phyloP scores from a whole-genome alignment of 1,139 yeast genomes.

The Lodderomyces parapsilosis region DNA sequence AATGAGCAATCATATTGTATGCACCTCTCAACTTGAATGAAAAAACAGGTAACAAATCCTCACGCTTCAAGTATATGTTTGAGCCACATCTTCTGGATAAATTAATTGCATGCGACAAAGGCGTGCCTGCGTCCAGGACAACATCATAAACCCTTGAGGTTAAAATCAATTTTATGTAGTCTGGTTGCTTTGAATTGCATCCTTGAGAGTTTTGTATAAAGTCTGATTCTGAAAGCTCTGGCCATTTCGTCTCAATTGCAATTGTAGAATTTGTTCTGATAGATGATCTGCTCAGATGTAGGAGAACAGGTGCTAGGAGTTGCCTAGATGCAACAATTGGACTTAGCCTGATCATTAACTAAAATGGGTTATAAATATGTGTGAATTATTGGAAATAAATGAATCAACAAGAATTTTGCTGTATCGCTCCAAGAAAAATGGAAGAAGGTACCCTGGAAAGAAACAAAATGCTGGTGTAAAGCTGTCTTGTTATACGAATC shows the following conservation, averaged over 20 bases:
- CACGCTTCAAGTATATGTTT: constrained; percentile 78
- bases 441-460: background rate
- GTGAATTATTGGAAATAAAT: too few species aligned
- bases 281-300: constrained; percentile 1
- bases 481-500: background rate
- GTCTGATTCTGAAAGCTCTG: constrained; percentile 53
- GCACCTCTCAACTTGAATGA: constrained; percentile 97
- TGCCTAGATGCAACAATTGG: background rate
- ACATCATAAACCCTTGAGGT: constrained; percentile 95
- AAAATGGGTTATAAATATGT: background rate
- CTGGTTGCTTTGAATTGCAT: constrained; percentile 51
- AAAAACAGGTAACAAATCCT: constrained; percentile 91
- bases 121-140: constrained; percentile 74
- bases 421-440: background rate
- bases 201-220: constrained; percentile 35
- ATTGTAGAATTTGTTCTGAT: background rate
- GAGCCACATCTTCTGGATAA: constrained; percentile 73
- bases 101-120: constrained; percentile 73
- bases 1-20: constrained; percentile 90
- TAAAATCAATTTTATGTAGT: constrained; percentile 82
- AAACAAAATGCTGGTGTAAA: background rate
- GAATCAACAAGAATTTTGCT: constrained; percentile 1
- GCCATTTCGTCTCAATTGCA: constrained; percentile 25
- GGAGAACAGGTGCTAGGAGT: background rate
- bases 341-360: background rate